phyloP scores from a whole-genome alignment of 768 basidiomycete genomes.

The Boletus vinaceobasis region DNA sequence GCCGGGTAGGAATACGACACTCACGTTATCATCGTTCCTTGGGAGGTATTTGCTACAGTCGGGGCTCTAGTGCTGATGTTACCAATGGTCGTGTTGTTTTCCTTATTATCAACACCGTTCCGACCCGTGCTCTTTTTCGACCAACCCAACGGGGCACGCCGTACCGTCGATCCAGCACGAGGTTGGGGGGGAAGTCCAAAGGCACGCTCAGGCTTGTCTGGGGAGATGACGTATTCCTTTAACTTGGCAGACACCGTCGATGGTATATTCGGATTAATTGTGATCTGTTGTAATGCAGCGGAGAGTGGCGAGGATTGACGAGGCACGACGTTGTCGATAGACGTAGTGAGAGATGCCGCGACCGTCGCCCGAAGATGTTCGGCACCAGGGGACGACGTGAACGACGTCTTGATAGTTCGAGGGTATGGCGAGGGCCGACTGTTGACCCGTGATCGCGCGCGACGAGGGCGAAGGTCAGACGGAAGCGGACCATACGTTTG shows the following conservation, averaged over 20 bases:
- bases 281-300: conserved; percentile 41
- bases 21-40: conserved; percentile 51
- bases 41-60: conserved; percentile 21
- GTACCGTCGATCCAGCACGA: conserved; percentile 51
- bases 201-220: conserved; percentile 29
- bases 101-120: conserved; percentile 52
- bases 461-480: conserved; percentile 60
- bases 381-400: conserved; percentile 35
- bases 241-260: conserved; percentile 25
- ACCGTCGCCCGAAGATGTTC: conserved; percentile 35
- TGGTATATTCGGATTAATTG: conserved; percentile 41
- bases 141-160: conserved; percentile 60
- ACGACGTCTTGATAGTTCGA: conserved; percentile 43
- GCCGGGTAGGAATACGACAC: conserved; percentile 23
- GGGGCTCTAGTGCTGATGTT: conserved; percentile 3
- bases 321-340: conserved; percentile 12
- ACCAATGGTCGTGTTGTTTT: conserved; percentile 36
- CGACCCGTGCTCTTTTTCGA: conserved; percentile 57
- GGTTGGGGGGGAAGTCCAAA: conserved; percentile 38
- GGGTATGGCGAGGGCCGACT: conserved; percentile 78
- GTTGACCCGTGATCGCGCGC: conserved; percentile 61
- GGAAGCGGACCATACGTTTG: conserved; percentile 73
- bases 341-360: conserved; percentile 18
- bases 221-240: conserved; percentile 32
- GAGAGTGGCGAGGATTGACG: conserved; percentile 22